Evolutionary conservation across 495 filamentous ascomycete genomes (phyloP).

Genomic region (Aspergillus indologenus): DNA sequence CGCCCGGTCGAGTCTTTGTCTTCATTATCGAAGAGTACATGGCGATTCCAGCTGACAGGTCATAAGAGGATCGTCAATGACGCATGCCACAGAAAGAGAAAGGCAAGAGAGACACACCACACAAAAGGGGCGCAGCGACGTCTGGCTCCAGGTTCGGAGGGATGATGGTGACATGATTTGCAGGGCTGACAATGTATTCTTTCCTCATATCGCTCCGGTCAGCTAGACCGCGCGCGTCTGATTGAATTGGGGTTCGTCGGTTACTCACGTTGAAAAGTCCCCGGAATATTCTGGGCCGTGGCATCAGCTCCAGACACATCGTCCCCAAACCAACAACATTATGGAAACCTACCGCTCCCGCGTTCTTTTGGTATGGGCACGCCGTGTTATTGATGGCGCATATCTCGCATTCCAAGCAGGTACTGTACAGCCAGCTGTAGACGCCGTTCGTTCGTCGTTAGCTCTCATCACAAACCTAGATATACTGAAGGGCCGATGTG

Average conservation of each 20-base stretch:
- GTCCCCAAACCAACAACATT: not conserved
- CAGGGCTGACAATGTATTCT: slow-evolving; percentile 44
- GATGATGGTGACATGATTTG: slow-evolving; percentile 40
- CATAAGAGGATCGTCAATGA: not conserved
- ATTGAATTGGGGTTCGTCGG: not conserved
- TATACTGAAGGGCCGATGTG: not conserved
- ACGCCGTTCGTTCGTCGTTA: not conserved
- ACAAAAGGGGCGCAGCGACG: slow-evolving; percentile 38
- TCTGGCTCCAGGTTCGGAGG: slow-evolving; percentile 32
- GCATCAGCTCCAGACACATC: slow-evolving; percentile 2
- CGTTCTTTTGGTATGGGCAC: slow-evolving; percentile 44
- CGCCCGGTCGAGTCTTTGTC: slow-evolving; percentile 36
- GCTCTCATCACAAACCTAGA: not conserved
- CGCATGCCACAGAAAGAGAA: not conserved
- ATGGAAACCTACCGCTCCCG: slow-evolving; percentile 37
- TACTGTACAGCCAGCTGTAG: slow-evolving; percentile 44
- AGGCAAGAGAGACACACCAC: slow-evolving; percentile 26
- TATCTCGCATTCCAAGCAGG: slow-evolving; percentile 44
- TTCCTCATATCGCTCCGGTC: not conserved
- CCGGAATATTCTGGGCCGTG: slow-evolving; percentile 37
- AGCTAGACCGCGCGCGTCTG: not conserved
- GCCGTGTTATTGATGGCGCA: slow-evolving; percentile 44
- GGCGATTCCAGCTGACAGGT: slow-evolving; percentile 36
- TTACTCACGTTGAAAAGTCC: slow-evolving; percentile 43
- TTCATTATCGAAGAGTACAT: slow-evolving; percentile 50